Evolutionary conservation across 225 moss, liverwort and hornwort species (phyloP).

Genomic region (Climacium dendroides): DNA sequence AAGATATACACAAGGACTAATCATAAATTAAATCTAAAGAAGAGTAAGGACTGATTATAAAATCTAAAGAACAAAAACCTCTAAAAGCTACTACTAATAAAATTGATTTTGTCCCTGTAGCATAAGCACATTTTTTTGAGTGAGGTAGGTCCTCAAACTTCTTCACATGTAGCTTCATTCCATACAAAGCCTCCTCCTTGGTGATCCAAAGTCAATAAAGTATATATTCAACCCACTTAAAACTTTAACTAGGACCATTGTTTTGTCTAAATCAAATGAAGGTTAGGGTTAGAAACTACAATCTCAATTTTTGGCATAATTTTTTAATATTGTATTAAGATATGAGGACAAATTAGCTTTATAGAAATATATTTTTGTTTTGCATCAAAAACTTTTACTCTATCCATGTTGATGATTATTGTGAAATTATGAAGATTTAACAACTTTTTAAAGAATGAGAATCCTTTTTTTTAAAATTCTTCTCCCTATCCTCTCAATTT

Average conservation of each 20-base stretch:
- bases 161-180: too few relatives aligned
- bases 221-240: not conserved
- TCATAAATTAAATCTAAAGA: too few relatives aligned
- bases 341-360: not conserved
- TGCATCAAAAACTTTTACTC: not conserved
- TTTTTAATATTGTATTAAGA: not conserved
- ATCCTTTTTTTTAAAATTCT: not conserved
- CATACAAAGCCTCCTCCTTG: fast-evolving
- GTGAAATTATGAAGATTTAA: not conserved
- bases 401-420: not conserved
- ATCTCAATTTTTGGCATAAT: not conserved
- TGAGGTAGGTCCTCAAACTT: not conserved
- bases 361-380: not conserved
- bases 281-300: not conserved
- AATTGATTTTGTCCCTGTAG: not conserved
- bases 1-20: not conserved
- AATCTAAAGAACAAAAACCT: not conserved
- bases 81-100: fast-evolving
- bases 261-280: not conserved
- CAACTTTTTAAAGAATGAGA: not conserved
- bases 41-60: too few relatives aligned
- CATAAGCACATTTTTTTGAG: not conserved
- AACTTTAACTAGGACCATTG: too few relatives aligned
- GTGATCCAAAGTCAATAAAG: fast-evolving
- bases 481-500: not conserved